Evolutionary conservation across 2,329 filamentous ascomycete genomes (phyloP).

Genomic region (Ophiostoma fasciatum): DNA sequence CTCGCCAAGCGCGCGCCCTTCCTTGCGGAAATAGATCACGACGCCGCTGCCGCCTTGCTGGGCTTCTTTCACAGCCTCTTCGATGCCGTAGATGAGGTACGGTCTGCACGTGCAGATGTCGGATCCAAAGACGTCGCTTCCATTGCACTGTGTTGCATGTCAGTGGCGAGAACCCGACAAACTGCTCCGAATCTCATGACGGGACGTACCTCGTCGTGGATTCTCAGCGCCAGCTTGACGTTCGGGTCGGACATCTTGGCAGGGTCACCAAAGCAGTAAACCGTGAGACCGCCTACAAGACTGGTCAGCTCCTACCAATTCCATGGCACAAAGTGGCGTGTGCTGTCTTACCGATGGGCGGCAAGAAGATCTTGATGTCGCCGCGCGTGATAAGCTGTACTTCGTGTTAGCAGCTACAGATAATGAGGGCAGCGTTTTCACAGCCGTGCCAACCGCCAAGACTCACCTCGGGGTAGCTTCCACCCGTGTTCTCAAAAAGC

Average conservation of each 20-base stretch:
- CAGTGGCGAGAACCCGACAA: neutral
- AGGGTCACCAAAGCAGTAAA: constrained; percentile 93
- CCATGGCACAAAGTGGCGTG: too few species aligned
- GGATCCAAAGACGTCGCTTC: constrained; percentile 92
- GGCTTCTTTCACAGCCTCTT: constrained; percentile 93
- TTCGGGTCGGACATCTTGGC: constrained; percentile 85
- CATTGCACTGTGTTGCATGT: constrained; percentile 50
- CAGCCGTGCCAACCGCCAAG: too few species aligned
- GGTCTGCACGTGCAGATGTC: constrained; percentile 96
- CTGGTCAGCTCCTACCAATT: too few species aligned
- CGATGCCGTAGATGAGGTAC: constrained; percentile 92
- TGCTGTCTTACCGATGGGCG: constrained; percentile 58
- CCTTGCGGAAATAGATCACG: constrained; percentile 97
- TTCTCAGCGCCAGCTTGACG: constrained; percentile 64
- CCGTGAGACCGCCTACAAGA: constrained; percentile 67
- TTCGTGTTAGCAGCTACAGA: too few species aligned
- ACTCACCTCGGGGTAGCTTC: constrained; percentile 72
- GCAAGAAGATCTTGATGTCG: constrained; percentile 91
- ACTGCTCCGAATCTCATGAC: neutral
- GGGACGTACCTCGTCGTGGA: constrained; percentile 47
- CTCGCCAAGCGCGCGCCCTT: constrained; percentile 85
- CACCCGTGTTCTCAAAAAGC: constrained; percentile 89
- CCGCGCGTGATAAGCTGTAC: constrained; percentile 70
- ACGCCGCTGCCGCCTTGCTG: constrained; percentile 88
- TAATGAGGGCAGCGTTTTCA: too few species aligned